A percentile compares a stretch with the other conserved stretches of the same genome.
Conservation (phyloP, 176 grass and related monocot species). For the Microstegium vimineum region DNA sequence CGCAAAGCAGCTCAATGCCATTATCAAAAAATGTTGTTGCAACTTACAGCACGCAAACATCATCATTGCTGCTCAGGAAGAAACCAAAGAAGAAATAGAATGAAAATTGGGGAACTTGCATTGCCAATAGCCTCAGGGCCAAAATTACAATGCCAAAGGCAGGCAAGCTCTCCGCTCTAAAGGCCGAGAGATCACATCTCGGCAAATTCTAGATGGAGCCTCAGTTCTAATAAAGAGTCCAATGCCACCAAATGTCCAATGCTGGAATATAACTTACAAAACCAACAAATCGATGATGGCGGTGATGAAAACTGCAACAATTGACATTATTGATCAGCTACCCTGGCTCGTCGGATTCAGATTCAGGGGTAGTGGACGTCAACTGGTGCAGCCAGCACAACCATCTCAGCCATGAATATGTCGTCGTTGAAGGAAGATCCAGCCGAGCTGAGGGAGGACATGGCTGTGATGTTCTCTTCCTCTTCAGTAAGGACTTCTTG, state of each 20-base stretch:
- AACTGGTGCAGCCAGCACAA: conserved; percentile 38
- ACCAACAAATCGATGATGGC: not conserved
- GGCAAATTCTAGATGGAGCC: conserved; percentile 23
- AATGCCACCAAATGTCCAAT: conserved; percentile 21
- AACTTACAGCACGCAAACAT: conserved; percentile 29
- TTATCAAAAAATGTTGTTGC: conserved; percentile 22
- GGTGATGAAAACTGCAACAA: not conserved
- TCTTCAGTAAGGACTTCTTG: conserved; percentile 52
- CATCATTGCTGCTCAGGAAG: conserved; percentile 21
- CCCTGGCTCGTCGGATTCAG: not conserved
- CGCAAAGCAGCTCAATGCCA: conserved; percentile 32
- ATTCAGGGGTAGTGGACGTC: conserved; percentile 18
- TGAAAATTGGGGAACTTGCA: conserved; percentile 9
- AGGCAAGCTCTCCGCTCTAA: conserved; percentile 14
- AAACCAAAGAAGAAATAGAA: conserved; percentile 27
- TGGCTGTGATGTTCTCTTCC: conserved; percentile 20
- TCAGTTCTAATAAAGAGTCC: not conserved
- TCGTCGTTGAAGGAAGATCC: conserved; percentile 41
- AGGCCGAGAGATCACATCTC: not conserved
- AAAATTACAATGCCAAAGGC: conserved; percentile 44
- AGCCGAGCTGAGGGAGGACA: conserved; percentile 25
- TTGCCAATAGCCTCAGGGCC: conserved; percentile 24
- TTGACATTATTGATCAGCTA: conserved; percentile 20
- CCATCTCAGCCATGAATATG: conserved; percentile 60
- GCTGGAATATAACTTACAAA: conserved; percentile 42